Percentiles rank a stretch among this genome's conserved stretches.
phyloP scores from a whole-genome alignment of 805 yeast genomes.

The Lipomyces yamadae region DNA sequence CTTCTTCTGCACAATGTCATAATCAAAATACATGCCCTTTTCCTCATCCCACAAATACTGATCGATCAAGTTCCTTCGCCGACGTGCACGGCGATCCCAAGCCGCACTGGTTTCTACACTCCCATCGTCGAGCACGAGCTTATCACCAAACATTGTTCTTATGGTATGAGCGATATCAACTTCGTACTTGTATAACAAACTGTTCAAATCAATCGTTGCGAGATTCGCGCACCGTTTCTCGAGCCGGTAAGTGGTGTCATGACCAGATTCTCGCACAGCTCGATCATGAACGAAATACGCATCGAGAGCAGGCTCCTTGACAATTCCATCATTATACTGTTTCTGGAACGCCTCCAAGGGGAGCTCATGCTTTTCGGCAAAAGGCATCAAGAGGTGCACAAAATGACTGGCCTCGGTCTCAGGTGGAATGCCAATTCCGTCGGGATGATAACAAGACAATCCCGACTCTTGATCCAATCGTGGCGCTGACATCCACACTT shows the following conservation, averaged over 20 bases:
- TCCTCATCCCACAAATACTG: conserved; percentile 84
- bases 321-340: conserved; percentile 67
- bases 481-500: conserved; percentile 79
- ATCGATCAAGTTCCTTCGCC: conserved; percentile 60
- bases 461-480: conserved; percentile 76
- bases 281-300: conserved; percentile 89
- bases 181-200: conserved; percentile 88
- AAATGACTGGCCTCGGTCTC: conserved; percentile 94
- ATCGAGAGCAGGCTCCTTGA: conserved; percentile 81
- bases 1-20: conserved; percentile 61
- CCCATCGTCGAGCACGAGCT: conserved; percentile 47
- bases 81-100: conserved; percentile 68
- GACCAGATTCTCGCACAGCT: conserved; percentile 95
- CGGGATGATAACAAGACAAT: conserved; percentile 86
- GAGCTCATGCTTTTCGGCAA: conserved; percentile 63
- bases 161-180: conserved; percentile 74
- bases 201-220: conserved; percentile 88
- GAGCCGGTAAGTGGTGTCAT: conserved; percentile 88
- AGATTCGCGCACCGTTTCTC: conserved; percentile 88
- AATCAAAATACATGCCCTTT: conserved; percentile 80
- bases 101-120: conserved; percentile 52
- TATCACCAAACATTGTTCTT: conserved; percentile 58
- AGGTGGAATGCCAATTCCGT: conserved; percentile 92
- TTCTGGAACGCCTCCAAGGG: conserved; percentile 66
- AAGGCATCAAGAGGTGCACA: conserved; percentile 68